These are phyloP conservation scores for Leccinum arenicola DNA, from an alignment of 768 basidiomycete species.

Conservation along the genomic window DNA sequence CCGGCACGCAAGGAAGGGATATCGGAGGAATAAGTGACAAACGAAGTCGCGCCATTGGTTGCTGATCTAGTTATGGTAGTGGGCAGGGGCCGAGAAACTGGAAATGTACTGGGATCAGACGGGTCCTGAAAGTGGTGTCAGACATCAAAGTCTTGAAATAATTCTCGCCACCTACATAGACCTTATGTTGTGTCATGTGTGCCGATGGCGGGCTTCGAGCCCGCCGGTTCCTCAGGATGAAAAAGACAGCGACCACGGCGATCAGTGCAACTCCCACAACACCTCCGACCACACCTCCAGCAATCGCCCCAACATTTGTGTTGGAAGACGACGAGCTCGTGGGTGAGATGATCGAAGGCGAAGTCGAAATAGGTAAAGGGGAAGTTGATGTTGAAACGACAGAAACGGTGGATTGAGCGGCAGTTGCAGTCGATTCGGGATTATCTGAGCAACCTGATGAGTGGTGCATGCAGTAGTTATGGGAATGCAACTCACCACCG, in stretches of 20 bases:
- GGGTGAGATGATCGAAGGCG: background rate
- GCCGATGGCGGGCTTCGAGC: conserved; percentile 21
- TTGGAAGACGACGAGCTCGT: conserved; percentile 2
- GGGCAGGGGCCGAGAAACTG: conserved; percentile 23
- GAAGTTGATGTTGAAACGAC: conserved; percentile 8
- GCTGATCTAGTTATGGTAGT: conserved; percentile 10
- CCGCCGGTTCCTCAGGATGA: conserved; percentile 30
- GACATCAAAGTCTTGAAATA: background rate
- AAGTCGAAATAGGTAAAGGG: conserved; percentile 17
- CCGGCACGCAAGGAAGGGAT: conserved; percentile 4
- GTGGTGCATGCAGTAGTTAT: too few species aligned
- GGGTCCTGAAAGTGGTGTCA: conserved; percentile 28
- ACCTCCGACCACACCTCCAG: conserved; percentile 66
- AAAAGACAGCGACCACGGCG: conserved; percentile 39
- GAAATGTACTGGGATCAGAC: conserved; percentile 38
- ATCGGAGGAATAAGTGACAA: conserved; percentile 13
- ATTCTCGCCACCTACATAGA: conserved; percentile 27
- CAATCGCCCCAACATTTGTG: conserved; percentile 52
- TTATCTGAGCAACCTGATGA: conserved; percentile 23
- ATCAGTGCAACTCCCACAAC: conserved; percentile 48
- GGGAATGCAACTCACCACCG: too few species aligned
- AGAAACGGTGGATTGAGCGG: conserved; percentile 27
- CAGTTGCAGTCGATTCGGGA: conserved; percentile 43
- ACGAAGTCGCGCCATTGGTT: conserved; percentile 3
- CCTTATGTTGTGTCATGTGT: conserved; percentile 21